Conservation (phyloP, 768 basidiomycete species). For the Lentinula raphanica region DNA sequence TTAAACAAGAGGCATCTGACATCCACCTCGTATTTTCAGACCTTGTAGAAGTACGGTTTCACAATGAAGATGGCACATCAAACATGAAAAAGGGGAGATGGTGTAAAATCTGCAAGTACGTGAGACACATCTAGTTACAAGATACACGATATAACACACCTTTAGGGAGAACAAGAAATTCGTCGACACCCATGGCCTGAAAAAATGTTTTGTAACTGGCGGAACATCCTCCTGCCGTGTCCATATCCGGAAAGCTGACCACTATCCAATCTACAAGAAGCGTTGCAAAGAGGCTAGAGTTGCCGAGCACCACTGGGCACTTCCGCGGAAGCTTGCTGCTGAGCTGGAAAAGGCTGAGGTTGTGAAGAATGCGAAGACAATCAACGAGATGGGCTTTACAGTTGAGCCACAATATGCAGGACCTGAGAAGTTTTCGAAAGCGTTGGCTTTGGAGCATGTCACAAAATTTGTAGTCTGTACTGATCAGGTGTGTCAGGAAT, state of each 20-base stretch:
- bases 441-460: background rate
- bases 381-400: background rate
- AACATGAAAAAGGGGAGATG: background rate
- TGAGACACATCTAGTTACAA: too few relatives aligned
- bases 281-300: background rate
- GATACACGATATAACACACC: background rate
- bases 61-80: background rate
- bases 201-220: background rate
- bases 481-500: background rate
- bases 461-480: background rate
- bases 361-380: background rate
- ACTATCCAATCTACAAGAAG: background rate
- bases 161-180: background rate
- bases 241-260: background rate
- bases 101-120: background rate
- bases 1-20: background rate
- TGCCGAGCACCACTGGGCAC: background rate
- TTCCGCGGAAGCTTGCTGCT: background rate
- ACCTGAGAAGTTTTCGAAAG: background rate
- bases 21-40: background rate
- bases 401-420: background rate
- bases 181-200: background rate
- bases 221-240: background rate
- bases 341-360: background rate
- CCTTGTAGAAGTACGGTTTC: background rate